Evolutionary conservation across 441 rosid genomes (phyloP).

Genomic region (Dalechampia spathulata): DNA sequence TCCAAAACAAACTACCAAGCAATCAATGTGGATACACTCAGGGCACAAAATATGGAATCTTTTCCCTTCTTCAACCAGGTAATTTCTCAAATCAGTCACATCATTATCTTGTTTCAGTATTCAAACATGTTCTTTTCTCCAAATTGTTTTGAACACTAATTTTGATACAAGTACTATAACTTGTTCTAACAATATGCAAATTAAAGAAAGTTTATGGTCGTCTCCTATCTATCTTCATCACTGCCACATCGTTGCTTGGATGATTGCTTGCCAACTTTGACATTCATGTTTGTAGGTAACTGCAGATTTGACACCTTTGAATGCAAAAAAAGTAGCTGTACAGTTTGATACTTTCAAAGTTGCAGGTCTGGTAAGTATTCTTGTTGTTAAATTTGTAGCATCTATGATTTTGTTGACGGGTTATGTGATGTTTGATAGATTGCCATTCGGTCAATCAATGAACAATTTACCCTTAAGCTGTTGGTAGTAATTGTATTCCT

Average conservation of each 20-base stretch:
- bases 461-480: too few relatives aligned
- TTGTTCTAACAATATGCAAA: too few relatives aligned
- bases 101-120: too few relatives aligned
- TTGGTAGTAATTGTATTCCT: too few relatives aligned
- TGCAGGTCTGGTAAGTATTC: slow-evolving; percentile 56
- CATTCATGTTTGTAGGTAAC: slow-evolving; percentile 48
- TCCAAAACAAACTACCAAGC: slow-evolving; percentile 78
- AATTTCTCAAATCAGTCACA: slow-evolving; percentile 6
- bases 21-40: slow-evolving; percentile 66
- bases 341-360: slow-evolving; percentile 73
- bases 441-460: too few relatives aligned
- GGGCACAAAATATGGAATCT: slow-evolving; percentile 89
- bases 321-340: slow-evolving; percentile 68
- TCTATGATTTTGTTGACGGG: too few relatives aligned
- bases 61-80: slow-evolving; percentile 93
- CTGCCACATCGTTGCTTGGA: neutral
- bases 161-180: too few relatives aligned
- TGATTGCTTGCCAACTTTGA: slow-evolving; percentile 4
- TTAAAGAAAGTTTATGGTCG: too few relatives aligned
- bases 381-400: neutral
- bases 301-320: slow-evolving; percentile 76
- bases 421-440: too few relatives aligned
- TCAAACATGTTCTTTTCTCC: too few relatives aligned
- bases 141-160: too few relatives aligned
- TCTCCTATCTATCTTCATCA: too few relatives aligned